phyloP scores from a whole-genome alignment of 169 alveolate genomes.

The Plasmodium billcollinsi region DNA sequence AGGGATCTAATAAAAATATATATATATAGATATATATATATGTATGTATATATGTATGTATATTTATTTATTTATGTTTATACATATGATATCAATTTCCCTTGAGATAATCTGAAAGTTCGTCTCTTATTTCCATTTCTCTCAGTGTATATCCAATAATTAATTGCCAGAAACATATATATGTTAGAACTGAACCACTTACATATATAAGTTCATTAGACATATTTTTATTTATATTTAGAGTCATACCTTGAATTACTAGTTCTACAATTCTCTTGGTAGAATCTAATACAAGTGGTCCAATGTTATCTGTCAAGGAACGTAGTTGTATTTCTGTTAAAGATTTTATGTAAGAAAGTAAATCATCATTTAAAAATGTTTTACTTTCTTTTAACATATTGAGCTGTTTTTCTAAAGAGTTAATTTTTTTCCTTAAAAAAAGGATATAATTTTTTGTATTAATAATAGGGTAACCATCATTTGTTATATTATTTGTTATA shows the following conservation, averaged over 20 bases:
- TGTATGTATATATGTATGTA: neutral
- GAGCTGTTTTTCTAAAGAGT: constrained; percentile 57
- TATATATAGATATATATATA: neutral
- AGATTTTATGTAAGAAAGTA: constrained; percentile 81
- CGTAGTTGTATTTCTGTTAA: constrained; percentile 84
- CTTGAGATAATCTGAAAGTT: constrained; percentile 76
- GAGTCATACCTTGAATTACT: constrained; percentile 83
- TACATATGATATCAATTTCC: neutral
- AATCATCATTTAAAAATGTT: constrained; percentile 75
- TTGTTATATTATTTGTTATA: neutral
- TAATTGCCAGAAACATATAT: constrained; percentile 89
- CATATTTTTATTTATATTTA: constrained; percentile 39
- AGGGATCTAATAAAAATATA: neutral
- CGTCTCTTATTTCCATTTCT: constrained; percentile 85
- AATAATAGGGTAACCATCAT: constrained; percentile 63
- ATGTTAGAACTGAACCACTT: constrained; percentile 82
- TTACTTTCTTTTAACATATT: constrained; percentile 53
- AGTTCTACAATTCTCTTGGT: constrained; percentile 82
- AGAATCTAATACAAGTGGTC: constrained; percentile 86
- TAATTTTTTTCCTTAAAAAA: constrained; percentile 62
- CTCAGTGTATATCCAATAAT: constrained; percentile 88
- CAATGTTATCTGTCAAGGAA: constrained; percentile 83
- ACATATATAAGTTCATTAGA: constrained; percentile 45
- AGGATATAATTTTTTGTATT: constrained; percentile 68
- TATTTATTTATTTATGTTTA: neutral